These are phyloP conservation scores for Trichophyton benhamiae DNA, from an alignment of 2,329 filamentous ascomycete species.

Conservation along the genomic window DNA sequence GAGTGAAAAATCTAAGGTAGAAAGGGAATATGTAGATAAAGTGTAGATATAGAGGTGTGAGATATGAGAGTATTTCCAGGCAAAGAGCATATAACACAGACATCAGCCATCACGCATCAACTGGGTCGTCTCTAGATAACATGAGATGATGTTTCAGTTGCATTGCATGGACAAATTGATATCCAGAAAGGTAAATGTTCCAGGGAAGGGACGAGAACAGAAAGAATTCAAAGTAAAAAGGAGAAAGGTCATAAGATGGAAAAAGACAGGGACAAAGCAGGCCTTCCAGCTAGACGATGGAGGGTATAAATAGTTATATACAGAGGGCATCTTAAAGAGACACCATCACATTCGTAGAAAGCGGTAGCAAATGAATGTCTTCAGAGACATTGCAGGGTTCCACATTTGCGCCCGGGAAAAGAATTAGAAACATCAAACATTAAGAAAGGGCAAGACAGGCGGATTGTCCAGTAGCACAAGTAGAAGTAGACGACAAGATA, in stretches of 20 bases:
- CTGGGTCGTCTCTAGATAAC: not conserved
- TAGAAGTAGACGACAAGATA: not conserved
- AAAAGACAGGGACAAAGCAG: not conserved
- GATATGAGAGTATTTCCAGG: not conserved
- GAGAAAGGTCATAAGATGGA: not conserved
- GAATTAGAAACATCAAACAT: not conserved
- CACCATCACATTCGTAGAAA: not conserved
- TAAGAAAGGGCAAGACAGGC: not conserved
- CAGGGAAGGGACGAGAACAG: not conserved
- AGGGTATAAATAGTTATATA: constrained; percentile 1
- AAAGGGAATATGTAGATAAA: not conserved
- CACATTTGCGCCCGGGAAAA: not conserved
- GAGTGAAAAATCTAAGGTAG: not conserved
- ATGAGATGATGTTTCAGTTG: not conserved
- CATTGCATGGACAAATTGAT: not conserved
- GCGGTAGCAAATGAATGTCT: not conserved
- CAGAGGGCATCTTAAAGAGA: not conserved
- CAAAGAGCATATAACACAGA: not conserved
- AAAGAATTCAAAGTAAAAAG: not conserved
- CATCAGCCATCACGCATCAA: not conserved
- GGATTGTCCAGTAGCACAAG: not conserved
- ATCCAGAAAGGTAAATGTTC: not conserved
- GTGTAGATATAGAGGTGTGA: not conserved
- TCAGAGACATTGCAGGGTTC: not conserved
- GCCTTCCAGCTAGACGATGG: not conserved